These are phyloP conservation scores for Lycium barbarum DNA, from an alignment of 257 asterid genomes.

Conservation along the genomic window DNA sequence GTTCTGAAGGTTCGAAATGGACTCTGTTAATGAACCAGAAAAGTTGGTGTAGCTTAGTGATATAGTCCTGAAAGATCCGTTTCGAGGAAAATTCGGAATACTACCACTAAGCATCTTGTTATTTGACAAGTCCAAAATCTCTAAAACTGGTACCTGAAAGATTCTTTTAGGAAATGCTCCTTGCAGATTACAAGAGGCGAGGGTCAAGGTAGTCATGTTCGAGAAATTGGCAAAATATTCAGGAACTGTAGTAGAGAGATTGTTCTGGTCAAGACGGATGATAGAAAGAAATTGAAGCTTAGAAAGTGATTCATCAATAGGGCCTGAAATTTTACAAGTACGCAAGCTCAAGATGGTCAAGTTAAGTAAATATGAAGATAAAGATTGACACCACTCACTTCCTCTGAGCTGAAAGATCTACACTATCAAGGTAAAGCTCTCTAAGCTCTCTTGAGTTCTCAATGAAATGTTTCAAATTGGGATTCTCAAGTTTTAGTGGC, in stretches of 20 bases:
- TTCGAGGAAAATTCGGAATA: neutral
- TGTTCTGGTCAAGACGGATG: constrained; percentile 19
- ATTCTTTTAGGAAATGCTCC: constrained; percentile 30
- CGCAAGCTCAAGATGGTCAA: constrained; percentile 44
- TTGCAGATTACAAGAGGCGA: neutral
- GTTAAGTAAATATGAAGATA: constrained; percentile 48
- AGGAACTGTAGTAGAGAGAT: constrained; percentile 12
- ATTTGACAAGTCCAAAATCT: constrained; percentile 21
- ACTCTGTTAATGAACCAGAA: constrained; percentile 42
- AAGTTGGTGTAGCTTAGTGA: constrained; percentile 37
- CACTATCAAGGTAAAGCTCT: constrained; percentile 54
- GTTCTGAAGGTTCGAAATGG: constrained; percentile 40
- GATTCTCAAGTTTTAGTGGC: constrained; percentile 51
- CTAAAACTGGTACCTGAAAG: constrained; percentile 7
- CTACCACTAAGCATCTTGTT: neutral
- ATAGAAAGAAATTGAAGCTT: constrained; percentile 25
- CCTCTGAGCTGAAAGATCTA: constrained; percentile 37
- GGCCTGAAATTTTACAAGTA: constrained; percentile 40
- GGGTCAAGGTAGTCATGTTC: constrained; percentile 31
- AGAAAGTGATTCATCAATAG: constrained; percentile 13
- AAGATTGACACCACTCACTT: constrained; percentile 39
- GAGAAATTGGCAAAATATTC: constrained; percentile 28
- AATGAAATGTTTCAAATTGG: constrained; percentile 48
- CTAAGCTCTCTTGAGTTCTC: constrained; percentile 44
- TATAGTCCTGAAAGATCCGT: constrained; percentile 34